Base-by-base conservation (phyloP, 345 rosid species). In the Reutealis trisperma region DNA sequence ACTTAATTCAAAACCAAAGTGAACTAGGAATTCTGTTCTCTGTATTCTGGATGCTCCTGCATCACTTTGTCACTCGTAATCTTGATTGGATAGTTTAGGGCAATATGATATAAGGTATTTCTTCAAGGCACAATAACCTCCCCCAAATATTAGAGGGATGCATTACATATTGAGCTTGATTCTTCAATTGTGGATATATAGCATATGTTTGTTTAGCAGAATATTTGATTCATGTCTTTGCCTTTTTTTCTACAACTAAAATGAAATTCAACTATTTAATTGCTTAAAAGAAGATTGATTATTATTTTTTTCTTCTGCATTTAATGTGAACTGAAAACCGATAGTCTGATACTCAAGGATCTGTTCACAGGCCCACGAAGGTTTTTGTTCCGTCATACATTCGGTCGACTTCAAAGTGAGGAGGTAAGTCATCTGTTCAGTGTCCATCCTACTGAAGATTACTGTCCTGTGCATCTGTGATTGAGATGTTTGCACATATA, bases 391-490 rank as follows among this genome's bases (percentile, higher is more conserved):
- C 95, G 90, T 60, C 81, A 89, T 64, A 96, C 97, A 19, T 82
- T 92, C 22, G 98, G 99, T 45, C 86, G 94, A 60, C 78, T 93
- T 71, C 94, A 84, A 72, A 96, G 94, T 75, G 98, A 96, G 88
- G 99, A 96, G 99, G 99, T 89, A 83, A 66, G 67, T 71, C 72
- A 68, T 63, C 72, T 60, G 18, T 66, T 64, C 70, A 71, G 21
- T 61, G 22, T 66, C 62, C 70, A 74, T 27, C 44, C 73, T 52
- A 27, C 12, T 34, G 57, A 66, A 68, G 74, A 64, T 77, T 69
- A 34, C 49, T 4, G 30, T 57, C 25, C 64, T 9, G 6, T 57
- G 37, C 22, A 21, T 15, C 0, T 54, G 12, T 64, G 58, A 73
- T 10, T 68, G 47, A 3, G 22, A 72, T 60, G 54, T 9, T 72